Evolutionary conservation across 2,329 filamentous ascomycete genomes (phyloP), one percentile per base, ranked within the genome.

Genomic region (Hansfordia pulvinata): DNA sequence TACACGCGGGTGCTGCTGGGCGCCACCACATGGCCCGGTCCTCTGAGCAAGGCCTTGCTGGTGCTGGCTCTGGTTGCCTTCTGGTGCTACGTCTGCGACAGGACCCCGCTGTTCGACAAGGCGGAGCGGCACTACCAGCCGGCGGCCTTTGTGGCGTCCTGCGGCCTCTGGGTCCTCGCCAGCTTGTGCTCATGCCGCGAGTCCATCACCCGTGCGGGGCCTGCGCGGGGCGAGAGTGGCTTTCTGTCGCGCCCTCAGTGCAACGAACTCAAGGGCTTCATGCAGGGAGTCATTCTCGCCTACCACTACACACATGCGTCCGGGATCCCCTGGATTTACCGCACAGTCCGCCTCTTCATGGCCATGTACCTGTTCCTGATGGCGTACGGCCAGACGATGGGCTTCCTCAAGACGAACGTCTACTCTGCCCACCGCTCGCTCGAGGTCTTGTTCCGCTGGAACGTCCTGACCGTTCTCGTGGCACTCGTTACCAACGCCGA

Each of bases 201-300:
- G 18, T 23, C 10, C 19, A n/a, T 21, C 6, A 8, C 5, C 10
- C 11, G 5, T 14, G 16, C 7, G 17, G 11, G 14, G 14, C 5
- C 14, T 8, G 12, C 15, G 23, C 23, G 5, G 10, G 13, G 12
- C 4, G 10, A 8, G 10, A 24, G 7, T 4, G 46, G 46, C 2
- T 62, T 66, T 28, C 47, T 76, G 5, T 56, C 62, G 1, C 56
- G 70, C 26, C 54, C 62, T 23, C 67, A 76, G 36, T 68, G 65
- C 0, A 61, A 76, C 33, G 74, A 78, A 42, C 74, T 70, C 61
- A 77, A 76, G 48, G 74, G 74, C 3, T 65, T 69, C 57, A 71
- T 77, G 65, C 70, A 76, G 35, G 54, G 58, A 10, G 47, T 74
- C 11, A 50, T 61, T 24, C 38, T 60, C 4, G 49, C 69, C 9